Percentiles rank a stretch among this genome's conserved stretches.
Evolutionary conservation across 116 monocot species (phyloP).

Genomic region (Dioscorea cayenensis): DNA sequence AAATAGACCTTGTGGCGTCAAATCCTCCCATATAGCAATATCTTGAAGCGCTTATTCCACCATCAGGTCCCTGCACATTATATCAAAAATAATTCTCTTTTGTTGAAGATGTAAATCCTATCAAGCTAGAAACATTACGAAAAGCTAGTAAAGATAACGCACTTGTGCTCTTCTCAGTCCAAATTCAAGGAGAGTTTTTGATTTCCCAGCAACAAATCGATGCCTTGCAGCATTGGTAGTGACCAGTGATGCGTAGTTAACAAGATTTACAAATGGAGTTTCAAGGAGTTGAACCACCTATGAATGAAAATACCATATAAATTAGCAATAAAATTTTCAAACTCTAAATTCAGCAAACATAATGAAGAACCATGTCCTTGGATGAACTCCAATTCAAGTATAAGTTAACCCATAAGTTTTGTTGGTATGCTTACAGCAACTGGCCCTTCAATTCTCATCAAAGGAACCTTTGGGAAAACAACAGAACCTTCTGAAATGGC

Average conservation of each 20-base stretch:
- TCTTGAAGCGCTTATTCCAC: conserved; percentile 97
- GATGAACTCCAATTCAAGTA: not conserved
- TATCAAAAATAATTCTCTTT: not conserved
- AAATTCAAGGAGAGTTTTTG: conserved; percentile 87
- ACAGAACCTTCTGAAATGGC: conserved; percentile 88
- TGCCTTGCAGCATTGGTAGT: conserved; percentile 99
- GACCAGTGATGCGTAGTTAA: conserved; percentile 90
- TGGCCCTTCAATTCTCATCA: conserved; percentile 88
- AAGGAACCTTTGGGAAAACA: conserved; percentile 91
- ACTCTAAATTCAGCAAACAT: not conserved
- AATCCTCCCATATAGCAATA: conserved; percentile 97
- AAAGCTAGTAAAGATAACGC: not conserved
- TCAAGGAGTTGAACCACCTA: conserved; percentile 97
- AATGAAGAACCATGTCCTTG: not conserved
- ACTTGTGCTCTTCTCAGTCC: conserved; percentile 97
- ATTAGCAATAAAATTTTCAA: not conserved
- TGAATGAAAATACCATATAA: not conserved
- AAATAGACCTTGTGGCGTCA: conserved; percentile 88
- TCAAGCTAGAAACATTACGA: not conserved
- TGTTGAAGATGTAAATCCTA: not conserved
- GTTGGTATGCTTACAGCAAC: conserved; percentile 66
- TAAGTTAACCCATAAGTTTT: not conserved
- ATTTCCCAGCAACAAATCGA: conserved; percentile 83
- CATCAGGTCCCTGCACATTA: conserved; percentile 84
- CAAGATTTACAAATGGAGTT: conserved; percentile 97